phyloP scores from a whole-genome alignment of 805 yeast species.

The Candida maris region DNA sequence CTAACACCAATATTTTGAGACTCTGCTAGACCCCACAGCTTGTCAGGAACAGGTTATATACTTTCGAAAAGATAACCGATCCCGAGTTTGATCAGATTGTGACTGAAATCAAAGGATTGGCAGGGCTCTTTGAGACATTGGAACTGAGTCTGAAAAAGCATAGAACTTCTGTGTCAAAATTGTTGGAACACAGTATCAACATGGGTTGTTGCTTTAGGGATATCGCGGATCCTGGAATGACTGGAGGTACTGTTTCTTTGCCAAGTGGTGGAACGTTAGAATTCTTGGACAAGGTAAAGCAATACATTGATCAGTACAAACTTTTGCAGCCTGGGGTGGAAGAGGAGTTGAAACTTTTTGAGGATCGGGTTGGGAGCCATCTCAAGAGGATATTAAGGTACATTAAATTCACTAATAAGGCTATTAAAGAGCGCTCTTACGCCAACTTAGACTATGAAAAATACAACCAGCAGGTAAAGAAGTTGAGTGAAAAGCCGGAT shows the following conservation, averaged over 20 bases:
- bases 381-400: constrained; percentile 10
- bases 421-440: constrained; percentile 23
- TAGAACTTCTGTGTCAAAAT: constrained; percentile 12
- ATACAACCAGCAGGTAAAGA: constrained; percentile 15
- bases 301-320: constrained; percentile 12
- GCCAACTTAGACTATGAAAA: constrained; percentile 22
- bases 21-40: constrained; percentile 35
- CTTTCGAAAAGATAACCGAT: constrained; percentile 34
- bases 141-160: constrained; percentile 13
- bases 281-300: constrained; percentile 9
- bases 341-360: constrained; percentile 16
- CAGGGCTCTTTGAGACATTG: constrained; percentile 13
- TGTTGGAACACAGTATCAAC: constrained; percentile 13
- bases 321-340: constrained; percentile 14
- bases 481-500: constrained; percentile 21
- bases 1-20: neutral
- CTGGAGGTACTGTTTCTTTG: constrained; percentile 4
- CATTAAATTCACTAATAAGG: constrained; percentile 20
- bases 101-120: constrained; percentile 15
- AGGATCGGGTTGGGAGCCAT: constrained; percentile 14
- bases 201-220: constrained; percentile 10
- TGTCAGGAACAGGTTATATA: constrained; percentile 29
- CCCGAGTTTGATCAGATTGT: constrained; percentile 33
- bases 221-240: constrained; percentile 11
- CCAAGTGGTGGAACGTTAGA: constrained; percentile 8